These are phyloP conservation scores for Malus fusca DNA, from an alignment of 306 rosid genomes.

Conservation along the genomic window DNA sequence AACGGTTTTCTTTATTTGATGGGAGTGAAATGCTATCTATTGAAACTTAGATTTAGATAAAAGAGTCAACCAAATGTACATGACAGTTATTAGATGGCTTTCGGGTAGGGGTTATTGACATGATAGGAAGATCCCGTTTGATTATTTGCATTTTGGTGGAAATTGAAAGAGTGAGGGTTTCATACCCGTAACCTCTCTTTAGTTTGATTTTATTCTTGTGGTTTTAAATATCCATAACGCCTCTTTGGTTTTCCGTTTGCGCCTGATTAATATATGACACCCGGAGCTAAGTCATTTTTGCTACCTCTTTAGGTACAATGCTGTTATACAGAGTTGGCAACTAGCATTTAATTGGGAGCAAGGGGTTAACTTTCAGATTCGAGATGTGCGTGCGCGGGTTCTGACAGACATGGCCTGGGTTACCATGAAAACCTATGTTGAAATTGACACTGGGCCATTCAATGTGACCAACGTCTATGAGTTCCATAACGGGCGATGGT, in stretches of 20 bases:
- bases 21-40: not conserved
- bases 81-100: not conserved
- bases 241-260: not conserved
- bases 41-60: not conserved
- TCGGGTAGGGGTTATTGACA: not conserved
- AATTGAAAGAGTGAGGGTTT: not conserved
- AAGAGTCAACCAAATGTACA: not conserved
- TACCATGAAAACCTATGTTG: constrained; percentile 73
- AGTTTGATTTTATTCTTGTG: not conserved
- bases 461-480: constrained; percentile 69
- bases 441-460: constrained; percentile 82
- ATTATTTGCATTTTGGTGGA: not conserved
- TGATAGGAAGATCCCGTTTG: not conserved
- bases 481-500: constrained; percentile 79
- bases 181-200: too few species aligned
- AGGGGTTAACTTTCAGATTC: constrained; percentile 76
- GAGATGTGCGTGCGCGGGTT: constrained; percentile 81
- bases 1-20: not conserved
- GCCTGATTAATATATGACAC: not conserved
- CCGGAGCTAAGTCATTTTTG: constrained; percentile 5
- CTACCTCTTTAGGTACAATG: constrained; percentile 51
- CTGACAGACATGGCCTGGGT: constrained; percentile 95
- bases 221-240: not conserved
- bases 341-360: constrained; percentile 83
- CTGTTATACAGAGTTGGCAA: constrained; percentile 88